Conservation (phyloP, 768 basidiomycete species). For the Rhizopogon roseolus region DNA sequence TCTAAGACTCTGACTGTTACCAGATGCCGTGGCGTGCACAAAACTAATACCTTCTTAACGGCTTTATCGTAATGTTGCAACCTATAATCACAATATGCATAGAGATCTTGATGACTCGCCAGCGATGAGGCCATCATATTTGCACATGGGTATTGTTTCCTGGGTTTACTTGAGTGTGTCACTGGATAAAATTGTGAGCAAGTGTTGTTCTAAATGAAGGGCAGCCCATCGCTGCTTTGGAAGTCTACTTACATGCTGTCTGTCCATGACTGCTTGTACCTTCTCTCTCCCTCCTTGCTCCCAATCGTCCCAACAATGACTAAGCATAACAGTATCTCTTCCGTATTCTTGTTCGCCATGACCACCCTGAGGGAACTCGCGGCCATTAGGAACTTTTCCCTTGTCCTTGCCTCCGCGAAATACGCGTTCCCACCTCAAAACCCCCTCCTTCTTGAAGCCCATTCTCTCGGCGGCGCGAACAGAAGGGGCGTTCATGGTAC, state of each 20-base stretch:
- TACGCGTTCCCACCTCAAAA: slow-evolving; percentile 31
- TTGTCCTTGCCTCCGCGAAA: slow-evolving; percentile 24
- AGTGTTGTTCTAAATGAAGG: too few species aligned
- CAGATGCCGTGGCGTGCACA: too few species aligned
- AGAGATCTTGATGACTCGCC: too few species aligned
- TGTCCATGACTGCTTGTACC: neutral
- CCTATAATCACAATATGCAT: too few species aligned
- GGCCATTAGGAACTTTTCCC: slow-evolving; percentile 19
- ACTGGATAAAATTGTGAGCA: neutral
- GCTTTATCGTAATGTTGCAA: too few species aligned
- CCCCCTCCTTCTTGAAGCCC: slow-evolving; percentile 42
- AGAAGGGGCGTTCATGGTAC: slow-evolving; percentile 31
- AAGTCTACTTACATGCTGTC: neutral
- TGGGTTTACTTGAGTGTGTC: neutral
- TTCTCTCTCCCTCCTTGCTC: slow-evolving; percentile 19
- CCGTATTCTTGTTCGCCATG: slow-evolving; percentile 18
- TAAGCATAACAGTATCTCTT: slow-evolving; percentile 28
- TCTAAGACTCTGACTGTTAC: too few species aligned
- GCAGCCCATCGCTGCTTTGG: too few species aligned
- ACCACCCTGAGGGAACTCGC: slow-evolving; percentile 17
- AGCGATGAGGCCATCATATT: too few species aligned
- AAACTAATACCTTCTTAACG: too few species aligned
- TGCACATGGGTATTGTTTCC: neutral
- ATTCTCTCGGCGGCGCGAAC: slow-evolving; percentile 36
- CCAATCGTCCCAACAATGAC: slow-evolving; percentile 42